Evolutionary conservation across 305 asterid species (phyloP).

Genomic region (Ilex paraguariensis): DNA sequence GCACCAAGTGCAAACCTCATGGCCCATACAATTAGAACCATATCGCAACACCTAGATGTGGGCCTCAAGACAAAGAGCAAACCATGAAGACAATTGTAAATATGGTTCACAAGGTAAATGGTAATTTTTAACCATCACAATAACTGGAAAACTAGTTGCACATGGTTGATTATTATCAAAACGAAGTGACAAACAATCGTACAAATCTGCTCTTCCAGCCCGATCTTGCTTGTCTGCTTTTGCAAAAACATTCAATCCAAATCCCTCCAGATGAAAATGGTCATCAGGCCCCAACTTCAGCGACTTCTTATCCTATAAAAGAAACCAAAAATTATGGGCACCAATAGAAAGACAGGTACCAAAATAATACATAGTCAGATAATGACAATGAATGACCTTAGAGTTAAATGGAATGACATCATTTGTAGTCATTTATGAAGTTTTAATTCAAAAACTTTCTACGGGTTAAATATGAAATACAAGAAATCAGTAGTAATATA

Average conservation of each 20-base stretch:
- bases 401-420: too few species aligned
- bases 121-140: not conserved
- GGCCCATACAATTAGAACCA: not conserved
- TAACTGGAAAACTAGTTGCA: not conserved
- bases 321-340: not conserved
- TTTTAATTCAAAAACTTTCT: not conserved
- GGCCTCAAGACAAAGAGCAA: not conserved
- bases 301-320: slow-evolving; percentile 81
- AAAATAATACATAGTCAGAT: too few species aligned
- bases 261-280: slow-evolving; percentile 78
- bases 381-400: not conserved
- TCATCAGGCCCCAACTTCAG: slow-evolving; percentile 77
- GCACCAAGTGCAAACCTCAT: not conserved
- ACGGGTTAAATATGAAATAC: not conserved
- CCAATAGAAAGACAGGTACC: not conserved
- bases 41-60: not conserved
- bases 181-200: slow-evolving; percentile 9
- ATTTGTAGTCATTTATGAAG: too few species aligned
- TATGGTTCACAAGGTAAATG: not conserved
- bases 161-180: not conserved
- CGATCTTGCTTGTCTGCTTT: slow-evolving; percentile 98
- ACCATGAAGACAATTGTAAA: not conserved
- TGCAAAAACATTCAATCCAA: slow-evolving; percentile 74
- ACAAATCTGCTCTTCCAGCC: slow-evolving; percentile 89
- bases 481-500: not conserved